Evolutionary conservation across 2,329 filamentous ascomycete genomes (phyloP), one percentile per base, ranked within the genome.

Genomic region (Penicillium sp.): DNA sequence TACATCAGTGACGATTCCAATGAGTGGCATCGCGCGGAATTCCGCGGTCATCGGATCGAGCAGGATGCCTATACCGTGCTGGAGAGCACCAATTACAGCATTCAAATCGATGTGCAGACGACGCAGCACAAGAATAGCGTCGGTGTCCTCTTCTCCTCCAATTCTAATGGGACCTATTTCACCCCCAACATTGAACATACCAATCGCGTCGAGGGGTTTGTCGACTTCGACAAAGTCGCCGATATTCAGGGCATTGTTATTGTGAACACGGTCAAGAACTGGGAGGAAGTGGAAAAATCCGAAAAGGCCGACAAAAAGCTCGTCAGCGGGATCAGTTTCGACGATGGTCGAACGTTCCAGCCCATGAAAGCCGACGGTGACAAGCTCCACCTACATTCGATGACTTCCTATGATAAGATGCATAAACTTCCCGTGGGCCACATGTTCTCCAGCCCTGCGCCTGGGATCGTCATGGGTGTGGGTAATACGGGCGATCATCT

Each of bases 91-190:
- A 91, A 95, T 65, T 96, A 98, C 74, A 96, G 91, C 73, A 90
- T 98, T 59, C 91, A 97, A 70, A 83, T 98, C 47, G 90, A 97
- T 68, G 90, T 97, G 54, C 84, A 91, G 79, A 88, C 85, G 1
- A 77, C 77, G 9, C 72, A 68, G 48, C 35, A 75, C 73, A 39
- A 77, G 1, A 81, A 79, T 34, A 81, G 85, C 0, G 91, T 95
- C 81, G 94, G 93, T 32, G 83, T 86, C 9, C 76, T 98, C 48
- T 91, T 96, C 63, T 95, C 90, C 5, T 97, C 91, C 65, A 98
- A 98, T 66, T 97, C 90, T 29, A 94, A 97, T 65, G 93, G 93
- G 51, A 96, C 90, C 2, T 96, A 91, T 68, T 98, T 97, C 66
- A 93, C 87, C 2, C 84, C 86, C 62, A 97, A 95, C 61, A 80